Evolutionary conservation across 331 rosid species (phyloP).

Genomic region (Dryas integrifolia): DNA sequence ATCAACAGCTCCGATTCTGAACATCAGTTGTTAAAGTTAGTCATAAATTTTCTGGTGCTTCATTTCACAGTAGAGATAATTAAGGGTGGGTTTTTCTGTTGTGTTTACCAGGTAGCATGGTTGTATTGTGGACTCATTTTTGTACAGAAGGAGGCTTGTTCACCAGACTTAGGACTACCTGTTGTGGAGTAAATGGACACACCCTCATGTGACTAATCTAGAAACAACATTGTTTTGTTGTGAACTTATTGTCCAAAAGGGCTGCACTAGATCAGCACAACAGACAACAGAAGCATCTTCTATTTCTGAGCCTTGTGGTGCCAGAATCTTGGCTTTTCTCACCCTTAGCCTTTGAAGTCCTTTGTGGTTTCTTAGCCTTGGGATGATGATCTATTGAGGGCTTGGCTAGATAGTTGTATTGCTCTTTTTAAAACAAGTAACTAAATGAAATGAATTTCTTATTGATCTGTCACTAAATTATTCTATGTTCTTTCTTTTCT

Average conservation of each 20-base stretch:
- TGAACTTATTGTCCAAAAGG: background rate
- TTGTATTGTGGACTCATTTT: background rate
- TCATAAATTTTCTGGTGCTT: background rate
- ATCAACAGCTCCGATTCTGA: background rate
- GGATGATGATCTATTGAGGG: background rate
- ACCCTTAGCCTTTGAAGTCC: background rate
- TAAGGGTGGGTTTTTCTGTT: background rate
- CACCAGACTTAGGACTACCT: background rate
- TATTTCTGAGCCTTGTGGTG: conserved; percentile 2
- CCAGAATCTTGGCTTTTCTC: background rate
- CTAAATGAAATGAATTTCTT: background rate
- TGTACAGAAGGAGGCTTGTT: background rate
- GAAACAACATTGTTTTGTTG: background rate
- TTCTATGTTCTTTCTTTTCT: background rate
- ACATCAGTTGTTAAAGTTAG: background rate
- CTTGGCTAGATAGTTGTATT: background rate
- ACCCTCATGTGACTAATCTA: background rate
- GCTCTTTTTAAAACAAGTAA: background rate
- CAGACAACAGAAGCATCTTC: background rate
- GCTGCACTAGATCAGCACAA: background rate
- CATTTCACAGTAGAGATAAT: background rate
- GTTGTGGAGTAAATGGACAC: background rate
- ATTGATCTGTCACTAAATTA: background rate
- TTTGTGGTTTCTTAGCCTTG: too few relatives aligned
- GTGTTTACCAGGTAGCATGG: conserved; percentile 1